Base-by-base conservation (phyloP, 139 green algal genomes). In the Chlamydomonas asymmetrica region DNA sequence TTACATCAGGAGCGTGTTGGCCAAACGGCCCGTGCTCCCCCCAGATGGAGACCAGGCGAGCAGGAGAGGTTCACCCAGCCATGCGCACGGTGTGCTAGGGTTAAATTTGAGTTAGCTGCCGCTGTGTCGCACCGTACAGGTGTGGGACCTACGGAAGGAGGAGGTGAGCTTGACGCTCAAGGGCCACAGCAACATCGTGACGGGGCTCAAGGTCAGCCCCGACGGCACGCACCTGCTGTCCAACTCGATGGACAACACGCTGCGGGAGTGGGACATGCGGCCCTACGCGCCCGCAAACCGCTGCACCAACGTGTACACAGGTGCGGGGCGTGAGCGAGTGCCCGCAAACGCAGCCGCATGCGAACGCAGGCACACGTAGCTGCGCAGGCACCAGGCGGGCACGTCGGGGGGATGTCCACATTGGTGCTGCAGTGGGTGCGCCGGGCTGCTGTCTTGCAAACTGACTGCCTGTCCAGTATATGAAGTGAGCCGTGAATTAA, bases 221-320 rank as follows among this genome's bases (percentile, higher is more conserved):
- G 92, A 97, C 39, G 96, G 94, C 61, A 85, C 76, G 10, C 89
- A 97, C 84, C 85, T 99, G 73, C 90, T 99, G 1, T 94, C 82
- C 32, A 99, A 99, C 84, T 71, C 82, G n/a, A 98, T 98, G 92
- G 96, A 99, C 85, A 94, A 95, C 84, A 98, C 96, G 37, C 86
- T 99, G 54, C 73, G 94, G 40, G 80, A 92, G 49, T 88, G 91
- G 85, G 83, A 90, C 65, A 73, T 90, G 71, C 84, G 95, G 49
- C 95, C 96, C 0, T 99, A 92, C 75, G 96, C 94, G 1, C 89
- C 94, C 35, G 81, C 81, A 37, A 91, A 99, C 73, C 87, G 96
- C 59, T 98, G 92, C 80, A 70, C 80, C 35, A 92, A 89, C 70
- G 66, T 87, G 22, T 79, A 93, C 45, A 82, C 71, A 10, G 78